Evolutionary conservation across 2,329 filamentous ascomycete genomes (phyloP).

Genomic region (Fusarium beomiforme): DNA sequence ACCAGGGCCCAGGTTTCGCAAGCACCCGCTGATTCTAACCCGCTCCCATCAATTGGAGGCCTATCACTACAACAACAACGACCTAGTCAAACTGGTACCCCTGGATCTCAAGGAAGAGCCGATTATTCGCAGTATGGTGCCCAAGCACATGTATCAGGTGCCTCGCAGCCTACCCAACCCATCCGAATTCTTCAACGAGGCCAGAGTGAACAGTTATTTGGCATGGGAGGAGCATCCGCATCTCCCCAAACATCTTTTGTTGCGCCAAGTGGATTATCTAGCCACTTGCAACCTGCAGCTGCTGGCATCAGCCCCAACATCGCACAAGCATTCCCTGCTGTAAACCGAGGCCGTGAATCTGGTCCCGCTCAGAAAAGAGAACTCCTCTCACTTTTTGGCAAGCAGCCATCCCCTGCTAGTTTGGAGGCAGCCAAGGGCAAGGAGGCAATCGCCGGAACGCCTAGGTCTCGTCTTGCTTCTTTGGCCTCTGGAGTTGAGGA

Average conservation of each 20-base stretch:
- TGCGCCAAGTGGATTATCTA: constrained; percentile 31
- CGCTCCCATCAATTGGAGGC: constrained; percentile 31
- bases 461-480: constrained; percentile 55
- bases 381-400: constrained; percentile 72
- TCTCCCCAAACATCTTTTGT: constrained; percentile 40
- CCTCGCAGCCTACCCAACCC: constrained; percentile 36
- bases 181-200: constrained; percentile 51
- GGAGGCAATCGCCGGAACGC: constrained; percentile 35
- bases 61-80: constrained; percentile 35
- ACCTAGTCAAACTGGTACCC: constrained; percentile 18
- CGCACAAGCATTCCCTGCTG: constrained; percentile 27
- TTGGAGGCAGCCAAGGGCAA: constrained; percentile 40
- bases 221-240: constrained; percentile 10
- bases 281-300: constrained; percentile 29
- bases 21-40: constrained; percentile 24
- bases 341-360: constrained; percentile 40
- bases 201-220: constrained; percentile 42
- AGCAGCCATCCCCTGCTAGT: constrained; percentile 45
- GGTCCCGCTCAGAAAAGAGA: constrained; percentile 48
- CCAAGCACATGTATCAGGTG: constrained; percentile 6
- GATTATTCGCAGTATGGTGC: constrained; percentile 29
- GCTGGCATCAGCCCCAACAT: constrained; percentile 32
- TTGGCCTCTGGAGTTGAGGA: constrained; percentile 54
- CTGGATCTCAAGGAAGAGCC: constrained; percentile 23
- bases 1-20: constrained; percentile 17